These are phyloP conservation scores for Aspergillus melleus DNA, from an alignment of 2,329 filamentous ascomycete genomes.

Conservation along the genomic window DNA sequence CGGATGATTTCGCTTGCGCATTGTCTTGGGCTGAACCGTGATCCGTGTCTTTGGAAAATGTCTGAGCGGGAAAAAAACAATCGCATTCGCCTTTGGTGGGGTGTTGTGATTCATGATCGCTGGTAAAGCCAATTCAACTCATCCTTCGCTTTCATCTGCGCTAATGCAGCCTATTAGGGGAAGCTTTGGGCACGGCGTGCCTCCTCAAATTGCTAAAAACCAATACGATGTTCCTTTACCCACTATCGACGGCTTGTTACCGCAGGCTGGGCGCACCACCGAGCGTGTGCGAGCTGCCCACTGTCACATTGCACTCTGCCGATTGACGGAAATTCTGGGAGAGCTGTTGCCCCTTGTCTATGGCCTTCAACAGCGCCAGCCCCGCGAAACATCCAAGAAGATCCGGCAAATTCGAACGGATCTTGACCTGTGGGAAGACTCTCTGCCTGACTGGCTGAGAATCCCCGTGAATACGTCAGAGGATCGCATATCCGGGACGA, in stretches of 20 bases:
- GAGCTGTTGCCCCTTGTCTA: slow-evolving; percentile 49
- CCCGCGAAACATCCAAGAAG: slow-evolving; percentile 47
- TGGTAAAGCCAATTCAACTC: slow-evolving; percentile 38
- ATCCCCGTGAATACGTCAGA: slow-evolving; percentile 33
- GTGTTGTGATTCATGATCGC: slow-evolving; percentile 57
- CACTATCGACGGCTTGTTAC: slow-evolving; percentile 43
- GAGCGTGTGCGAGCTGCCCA: slow-evolving; percentile 49
- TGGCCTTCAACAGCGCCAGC: slow-evolving; percentile 43
- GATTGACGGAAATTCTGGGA: slow-evolving; percentile 49
- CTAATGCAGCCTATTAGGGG: slow-evolving; percentile 40
- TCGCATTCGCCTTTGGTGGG: slow-evolving; percentile 58
- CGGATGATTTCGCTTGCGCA: slow-evolving; percentile 56
- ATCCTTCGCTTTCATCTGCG: not conserved
- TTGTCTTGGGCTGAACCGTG: slow-evolving; percentile 57
- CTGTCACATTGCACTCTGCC: slow-evolving; percentile 56
- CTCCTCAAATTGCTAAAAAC: slow-evolving; percentile 53
- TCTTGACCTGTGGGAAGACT: slow-evolving; percentile 48
- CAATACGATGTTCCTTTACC: slow-evolving; percentile 60
- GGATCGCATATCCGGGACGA: slow-evolving; percentile 41
- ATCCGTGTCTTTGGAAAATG: slow-evolving; percentile 55
- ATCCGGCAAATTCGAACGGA: slow-evolving; percentile 48
- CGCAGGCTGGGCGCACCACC: slow-evolving; percentile 36
- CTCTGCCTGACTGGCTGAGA: slow-evolving; percentile 45
- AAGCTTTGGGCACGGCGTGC: slow-evolving; percentile 57
- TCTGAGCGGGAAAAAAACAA: slow-evolving; percentile 52